Conservation (phyloP, 2,329 filamentous ascomycete genomes). For the Aspergillus fructus region DNA sequence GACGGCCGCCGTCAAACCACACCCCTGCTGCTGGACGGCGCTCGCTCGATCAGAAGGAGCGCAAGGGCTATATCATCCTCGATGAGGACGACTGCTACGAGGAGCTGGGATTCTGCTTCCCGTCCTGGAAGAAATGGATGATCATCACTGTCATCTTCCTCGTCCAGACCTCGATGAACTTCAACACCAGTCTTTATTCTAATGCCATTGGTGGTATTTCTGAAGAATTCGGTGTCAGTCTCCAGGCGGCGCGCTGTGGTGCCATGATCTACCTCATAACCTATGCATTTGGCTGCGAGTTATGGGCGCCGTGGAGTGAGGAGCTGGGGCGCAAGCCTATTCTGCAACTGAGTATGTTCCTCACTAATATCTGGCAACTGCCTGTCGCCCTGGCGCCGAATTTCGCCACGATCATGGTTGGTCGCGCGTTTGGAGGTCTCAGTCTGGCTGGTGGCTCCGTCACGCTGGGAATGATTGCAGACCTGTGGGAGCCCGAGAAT, state of each 20-base stretch:
- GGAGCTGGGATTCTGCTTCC: constrained; percentile 63
- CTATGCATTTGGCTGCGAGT: constrained; percentile 83
- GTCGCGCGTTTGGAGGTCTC: constrained; percentile 68
- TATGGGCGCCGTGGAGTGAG: constrained; percentile 87
- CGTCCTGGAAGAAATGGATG: constrained; percentile 66
- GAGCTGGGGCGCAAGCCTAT: constrained; percentile 77
- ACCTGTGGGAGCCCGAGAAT: constrained; percentile 69
- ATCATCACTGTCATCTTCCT: constrained; percentile 72
- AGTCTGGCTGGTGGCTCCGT: constrained; percentile 72
- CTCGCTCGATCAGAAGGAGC: too few relatives aligned
- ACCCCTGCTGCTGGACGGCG: too few relatives aligned
- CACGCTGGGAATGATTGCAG: constrained; percentile 72
- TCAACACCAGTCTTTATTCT: constrained; percentile 73
- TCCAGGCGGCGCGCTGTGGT: constrained; percentile 68
- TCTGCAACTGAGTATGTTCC: constrained; percentile 68
- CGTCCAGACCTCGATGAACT: constrained; percentile 75
- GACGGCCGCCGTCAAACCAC: too few relatives aligned
- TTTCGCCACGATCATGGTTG: constrained; percentile 68
- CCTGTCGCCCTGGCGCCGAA: constrained; percentile 72
- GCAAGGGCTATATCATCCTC: too few relatives aligned
- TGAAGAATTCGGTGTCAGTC: constrained; percentile 66
- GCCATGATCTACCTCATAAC: constrained; percentile 75
- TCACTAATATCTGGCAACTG: constrained; percentile 76
- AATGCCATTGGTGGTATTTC: constrained; percentile 66
- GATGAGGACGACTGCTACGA: constrained; percentile 61